Conservation (phyloP, 192 early-diverging fungal species). For the Phlyctochytrium planicorne region DNA sequence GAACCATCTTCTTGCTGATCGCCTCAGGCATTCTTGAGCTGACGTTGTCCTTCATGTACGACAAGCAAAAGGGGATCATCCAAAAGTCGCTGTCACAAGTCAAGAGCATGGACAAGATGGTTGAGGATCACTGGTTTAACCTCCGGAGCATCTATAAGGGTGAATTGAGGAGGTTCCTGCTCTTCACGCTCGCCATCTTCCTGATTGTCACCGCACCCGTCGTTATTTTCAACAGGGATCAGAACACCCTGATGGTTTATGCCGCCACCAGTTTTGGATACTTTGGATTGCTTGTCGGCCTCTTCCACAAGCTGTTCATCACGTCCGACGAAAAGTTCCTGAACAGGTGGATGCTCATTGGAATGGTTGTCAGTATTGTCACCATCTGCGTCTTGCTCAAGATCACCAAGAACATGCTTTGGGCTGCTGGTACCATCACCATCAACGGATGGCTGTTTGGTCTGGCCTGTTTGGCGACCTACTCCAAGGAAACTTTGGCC, state of each 20-base stretch:
- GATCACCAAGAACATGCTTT: conserved; percentile 22
- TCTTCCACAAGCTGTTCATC: conserved; percentile 50
- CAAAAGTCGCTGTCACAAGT: conserved; percentile 14
- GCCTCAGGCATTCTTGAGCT: conserved; percentile 41
- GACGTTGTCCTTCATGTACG: conserved; percentile 28
- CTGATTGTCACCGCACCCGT: not conserved
- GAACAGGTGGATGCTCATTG: conserved; percentile 22
- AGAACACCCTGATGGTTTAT: conserved; percentile 6
- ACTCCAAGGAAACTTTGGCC: conserved; percentile 17
- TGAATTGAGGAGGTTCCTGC: conserved; percentile 17
- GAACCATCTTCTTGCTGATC: conserved; percentile 41
- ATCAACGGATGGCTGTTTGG: conserved; percentile 47
- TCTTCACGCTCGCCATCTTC: conserved; percentile 11
- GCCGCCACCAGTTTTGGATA: conserved; percentile 3
- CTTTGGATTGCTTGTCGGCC: conserved; percentile 18
- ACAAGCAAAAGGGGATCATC: conserved; percentile 16
- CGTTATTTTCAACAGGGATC: not conserved
- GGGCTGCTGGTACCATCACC: conserved; percentile 8
- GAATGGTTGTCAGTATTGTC: conserved; percentile 20
- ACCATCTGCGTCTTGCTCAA: conserved; percentile 9
- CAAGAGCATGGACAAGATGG: conserved; percentile 3
- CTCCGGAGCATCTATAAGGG: conserved; percentile 12
- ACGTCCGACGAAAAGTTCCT: conserved; percentile 21
- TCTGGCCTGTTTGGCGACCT: conserved; percentile 19
- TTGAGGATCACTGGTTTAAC: conserved; percentile 8